Evolutionary conservation across 2,329 filamentous ascomycete species (phyloP).

Genomic region (Ilyonectria sp.): DNA sequence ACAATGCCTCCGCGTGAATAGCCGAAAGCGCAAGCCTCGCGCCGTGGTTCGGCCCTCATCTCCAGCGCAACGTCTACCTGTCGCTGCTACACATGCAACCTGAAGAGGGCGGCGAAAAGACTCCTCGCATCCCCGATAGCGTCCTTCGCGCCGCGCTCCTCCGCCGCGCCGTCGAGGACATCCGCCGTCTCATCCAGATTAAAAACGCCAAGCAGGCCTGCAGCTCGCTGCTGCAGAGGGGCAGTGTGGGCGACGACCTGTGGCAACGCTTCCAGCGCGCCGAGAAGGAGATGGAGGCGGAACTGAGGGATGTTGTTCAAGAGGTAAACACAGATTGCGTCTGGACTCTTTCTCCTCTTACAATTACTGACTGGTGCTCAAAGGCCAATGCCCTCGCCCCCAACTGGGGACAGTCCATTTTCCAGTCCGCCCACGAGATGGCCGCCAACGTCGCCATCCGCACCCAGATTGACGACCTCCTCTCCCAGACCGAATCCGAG

Average conservation of each 20-base stretch:
- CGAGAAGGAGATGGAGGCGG: conserved; percentile 98
- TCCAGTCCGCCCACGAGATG: conserved; percentile 98
- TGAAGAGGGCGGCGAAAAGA: conserved; percentile 75
- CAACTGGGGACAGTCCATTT: conserved; percentile 94
- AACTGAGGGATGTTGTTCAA: conserved; percentile 92
- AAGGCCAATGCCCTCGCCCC: conserved; percentile 92
- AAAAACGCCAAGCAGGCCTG: conserved; percentile 91
- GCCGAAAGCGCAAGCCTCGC: conserved; percentile 87
- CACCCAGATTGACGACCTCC: conserved; percentile 81
- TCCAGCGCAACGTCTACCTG: conserved; percentile 95
- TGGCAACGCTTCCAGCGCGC: conserved; percentile 93
- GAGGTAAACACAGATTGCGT: conserved; percentile 73
- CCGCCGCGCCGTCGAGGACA: conserved; percentile 91
- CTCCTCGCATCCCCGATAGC: conserved; percentile 81
- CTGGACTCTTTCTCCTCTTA: not conserved
- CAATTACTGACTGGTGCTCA: conserved; percentile 14
- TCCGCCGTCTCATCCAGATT: conserved; percentile 90
- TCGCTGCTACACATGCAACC: conserved; percentile 87
- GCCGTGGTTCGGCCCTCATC: conserved; percentile 93
- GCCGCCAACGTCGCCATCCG: conserved; percentile 86
- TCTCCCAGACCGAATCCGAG: conserved; percentile 79
- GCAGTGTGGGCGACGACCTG: conserved; percentile 95
- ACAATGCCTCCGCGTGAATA: conserved; percentile 52
- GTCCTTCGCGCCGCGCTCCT: conserved; percentile 91
- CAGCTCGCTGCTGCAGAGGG: conserved; percentile 85